Percentiles rank a stretch among this genome's conserved stretches.
Conservation (phyloP, 371 early-diverging fungal species). For the Capniomyces stellatus region DNA sequence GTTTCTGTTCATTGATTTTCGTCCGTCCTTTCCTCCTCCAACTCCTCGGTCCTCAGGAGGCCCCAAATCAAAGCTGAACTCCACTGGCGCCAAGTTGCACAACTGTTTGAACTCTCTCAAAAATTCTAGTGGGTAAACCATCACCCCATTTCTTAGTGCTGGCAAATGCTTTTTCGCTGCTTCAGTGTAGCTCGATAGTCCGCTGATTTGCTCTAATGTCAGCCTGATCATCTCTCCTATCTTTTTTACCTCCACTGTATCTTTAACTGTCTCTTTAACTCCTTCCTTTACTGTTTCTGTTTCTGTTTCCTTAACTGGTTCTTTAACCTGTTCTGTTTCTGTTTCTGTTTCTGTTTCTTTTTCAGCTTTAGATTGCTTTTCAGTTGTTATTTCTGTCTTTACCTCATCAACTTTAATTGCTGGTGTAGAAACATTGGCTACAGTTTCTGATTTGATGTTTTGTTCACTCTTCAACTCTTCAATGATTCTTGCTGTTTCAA, state of each 20-base stretch:
- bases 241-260: conserved; percentile 8
- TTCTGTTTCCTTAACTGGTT: conserved; percentile 26
- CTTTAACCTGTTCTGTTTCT: conserved; percentile 30
- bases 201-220: conserved; percentile 19
- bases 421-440: too few species aligned
- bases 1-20: conserved; percentile 32
- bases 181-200: conserved; percentile 10
- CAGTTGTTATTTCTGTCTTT: conserved; percentile 15
- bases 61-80: conserved; percentile 32
- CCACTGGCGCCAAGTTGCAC: conserved; percentile 42
- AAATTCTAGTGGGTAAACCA: conserved; percentile 38
- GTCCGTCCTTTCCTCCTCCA: conserved; percentile 30
- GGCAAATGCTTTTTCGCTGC: conserved; percentile 4
- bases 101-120: conserved; percentile 55
- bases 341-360: conserved; percentile 23
- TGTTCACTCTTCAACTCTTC: conserved; percentile 4
- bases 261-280: conserved; percentile 2
- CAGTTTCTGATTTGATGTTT: conserved; percentile 12
- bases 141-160: conserved; percentile 12
- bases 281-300: conserved; percentile 8
- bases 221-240: conserved; percentile 19
- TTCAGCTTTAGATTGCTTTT: conserved; percentile 16
- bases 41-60: conserved; percentile 41
- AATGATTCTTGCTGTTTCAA: conserved; percentile 1
- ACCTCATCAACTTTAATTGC: conserved; percentile 12